Percentiles rank a stretch among this genome's conserved stretches.
These are phyloP conservation scores for Torulaspora maleeae DNA, from an alignment of 805 yeast species.

Conservation along the genomic window DNA sequence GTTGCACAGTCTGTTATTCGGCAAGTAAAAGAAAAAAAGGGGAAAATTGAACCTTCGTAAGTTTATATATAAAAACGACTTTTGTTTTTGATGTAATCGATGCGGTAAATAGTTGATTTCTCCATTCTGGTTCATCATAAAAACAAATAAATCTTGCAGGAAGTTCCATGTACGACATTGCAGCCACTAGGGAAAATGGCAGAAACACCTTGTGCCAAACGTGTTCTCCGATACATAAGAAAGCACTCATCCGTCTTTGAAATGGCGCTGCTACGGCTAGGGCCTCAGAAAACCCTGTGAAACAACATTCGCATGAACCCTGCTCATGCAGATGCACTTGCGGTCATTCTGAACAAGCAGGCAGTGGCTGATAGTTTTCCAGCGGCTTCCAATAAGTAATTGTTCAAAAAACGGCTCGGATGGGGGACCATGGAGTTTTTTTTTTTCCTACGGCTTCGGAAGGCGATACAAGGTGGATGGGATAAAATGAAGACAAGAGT, in stretches of 20 bases:
- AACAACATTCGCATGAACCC: neutral
- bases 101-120: slow-evolving; percentile 3
- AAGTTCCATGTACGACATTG: neutral
- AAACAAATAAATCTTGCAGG: slow-evolving; percentile 4
- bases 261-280: slow-evolving; percentile 1
- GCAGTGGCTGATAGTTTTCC: neutral
- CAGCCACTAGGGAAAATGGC: slow-evolving; percentile 5
- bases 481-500: too few relatives aligned
- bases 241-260: slow-evolving; percentile 1
- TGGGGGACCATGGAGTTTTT: neutral
- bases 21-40: neutral
- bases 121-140: neutral
- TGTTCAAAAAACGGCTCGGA: neutral
- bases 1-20: neutral
- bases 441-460: neutral
- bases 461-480: neutral
- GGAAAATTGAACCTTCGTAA: neutral
- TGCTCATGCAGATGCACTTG: neutral
- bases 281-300: neutral
- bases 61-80: neutral
- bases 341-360: neutral
- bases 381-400: too few relatives aligned
- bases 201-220: neutral
- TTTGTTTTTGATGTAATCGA: neutral
- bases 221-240: slow-evolving; percentile 3